Conservation (phyloP, 2,329 filamentous ascomycete species). For the Paecilomyces sp. region DNA sequence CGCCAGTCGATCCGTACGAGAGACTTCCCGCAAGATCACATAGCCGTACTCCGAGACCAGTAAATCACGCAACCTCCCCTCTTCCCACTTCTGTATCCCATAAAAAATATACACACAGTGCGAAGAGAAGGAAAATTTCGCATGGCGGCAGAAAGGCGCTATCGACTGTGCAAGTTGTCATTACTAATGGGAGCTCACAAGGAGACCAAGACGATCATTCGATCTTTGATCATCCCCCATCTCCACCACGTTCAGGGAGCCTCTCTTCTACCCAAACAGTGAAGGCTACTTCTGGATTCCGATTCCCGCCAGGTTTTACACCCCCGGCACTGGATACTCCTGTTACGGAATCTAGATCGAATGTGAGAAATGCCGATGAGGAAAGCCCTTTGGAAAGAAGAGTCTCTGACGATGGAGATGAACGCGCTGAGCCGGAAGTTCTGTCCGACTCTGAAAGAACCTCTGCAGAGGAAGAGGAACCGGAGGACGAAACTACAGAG, state of each 20-base stretch:
- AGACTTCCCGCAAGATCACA: constrained; percentile 3
- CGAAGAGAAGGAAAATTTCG: constrained; percentile 31
- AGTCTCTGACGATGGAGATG: constrained; percentile 8
- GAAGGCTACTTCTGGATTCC: constrained; percentile 21
- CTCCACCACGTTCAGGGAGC: constrained; percentile 33
- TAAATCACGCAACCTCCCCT: background rate
- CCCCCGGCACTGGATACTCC: constrained; percentile 19
- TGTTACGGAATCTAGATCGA: constrained; percentile 14
- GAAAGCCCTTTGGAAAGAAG: constrained; percentile 7
- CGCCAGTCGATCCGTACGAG: constrained; percentile 11
- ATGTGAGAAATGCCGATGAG: constrained; percentile 11
- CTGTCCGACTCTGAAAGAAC: background rate
- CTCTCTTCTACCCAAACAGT: constrained; percentile 17
- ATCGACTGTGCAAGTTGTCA: constrained; percentile 17
- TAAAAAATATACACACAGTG: constrained; percentile 8
- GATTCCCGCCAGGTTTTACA: constrained; percentile 28
- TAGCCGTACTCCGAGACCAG: constrained; percentile 1
- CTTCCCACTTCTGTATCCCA: background rate
- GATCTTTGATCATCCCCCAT: constrained; percentile 29
- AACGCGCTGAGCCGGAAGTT: constrained; percentile 5
- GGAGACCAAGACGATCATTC: constrained; percentile 4
- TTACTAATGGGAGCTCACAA: constrained; percentile 14
- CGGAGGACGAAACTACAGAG: constrained; percentile 15
- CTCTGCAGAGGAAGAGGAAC: constrained; percentile 9
- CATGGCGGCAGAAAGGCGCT: constrained; percentile 10